Evolutionary conservation across 2,329 filamentous ascomycete genomes (phyloP).

Genomic region (Beauveria sp.): DNA sequence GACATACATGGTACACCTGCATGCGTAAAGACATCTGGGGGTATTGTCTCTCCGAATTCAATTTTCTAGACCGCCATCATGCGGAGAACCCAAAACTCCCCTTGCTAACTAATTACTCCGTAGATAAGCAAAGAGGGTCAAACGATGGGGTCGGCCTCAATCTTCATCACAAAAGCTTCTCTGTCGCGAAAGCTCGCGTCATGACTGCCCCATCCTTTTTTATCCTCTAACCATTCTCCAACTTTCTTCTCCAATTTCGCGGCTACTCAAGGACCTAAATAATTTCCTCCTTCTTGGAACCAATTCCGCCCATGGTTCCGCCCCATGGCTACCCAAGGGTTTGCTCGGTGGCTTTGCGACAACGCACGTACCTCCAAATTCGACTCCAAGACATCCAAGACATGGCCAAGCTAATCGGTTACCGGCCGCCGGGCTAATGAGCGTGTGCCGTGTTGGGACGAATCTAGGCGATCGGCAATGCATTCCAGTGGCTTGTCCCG

Average conservation of each 20-base stretch:
- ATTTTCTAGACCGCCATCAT: too few relatives aligned
- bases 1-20: too few relatives aligned
- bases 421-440: not conserved
- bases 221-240: not conserved
- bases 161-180: not conserved
- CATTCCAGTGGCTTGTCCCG: not conserved
- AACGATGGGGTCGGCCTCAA: not conserved
- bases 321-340: conserved; percentile 1
- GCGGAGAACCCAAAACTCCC: not conserved
- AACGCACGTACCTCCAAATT: not conserved
- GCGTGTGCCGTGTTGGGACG: not conserved
- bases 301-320: conserved; percentile 3
- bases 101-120: not conserved
- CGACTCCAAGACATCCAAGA: not conserved
- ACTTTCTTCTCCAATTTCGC: conserved; percentile 5
- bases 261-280: not conserved
- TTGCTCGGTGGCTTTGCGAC: not conserved
- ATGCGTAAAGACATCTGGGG: too few relatives aligned
- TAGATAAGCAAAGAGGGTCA: not conserved
- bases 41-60: not conserved
- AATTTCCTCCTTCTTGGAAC: not conserved
- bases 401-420: not conserved
- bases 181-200: too few relatives aligned
- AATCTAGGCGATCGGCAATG: not conserved
- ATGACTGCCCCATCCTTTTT: not conserved